These are phyloP conservation scores for Lipomyces oligophaga DNA, from an alignment of 805 yeast species.

Conservation along the genomic window DNA sequence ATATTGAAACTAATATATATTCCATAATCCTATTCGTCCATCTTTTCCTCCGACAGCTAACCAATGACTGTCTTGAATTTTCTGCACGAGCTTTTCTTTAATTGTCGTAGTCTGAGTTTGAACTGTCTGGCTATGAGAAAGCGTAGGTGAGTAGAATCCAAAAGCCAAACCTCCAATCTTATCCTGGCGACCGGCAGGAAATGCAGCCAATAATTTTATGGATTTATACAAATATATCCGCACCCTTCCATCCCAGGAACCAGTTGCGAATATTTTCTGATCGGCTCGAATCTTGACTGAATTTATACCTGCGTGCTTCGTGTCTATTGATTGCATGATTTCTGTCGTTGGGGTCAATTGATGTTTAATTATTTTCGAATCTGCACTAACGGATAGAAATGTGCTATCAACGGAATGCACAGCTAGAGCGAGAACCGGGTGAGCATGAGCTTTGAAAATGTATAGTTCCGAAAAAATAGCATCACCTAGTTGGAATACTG, in stretches of 20 bases:
- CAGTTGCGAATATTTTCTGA: slow-evolving; percentile 32
- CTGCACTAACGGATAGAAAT: slow-evolving; percentile 38
- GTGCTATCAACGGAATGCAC: slow-evolving; percentile 24
- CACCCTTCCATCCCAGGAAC: slow-evolving; percentile 44
- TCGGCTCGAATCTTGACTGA: slow-evolving; percentile 32
- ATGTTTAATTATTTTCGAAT: slow-evolving; percentile 35
- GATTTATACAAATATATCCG: slow-evolving; percentile 34
- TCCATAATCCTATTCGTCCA: slow-evolving; percentile 48
- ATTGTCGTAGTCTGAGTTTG: slow-evolving; percentile 3
- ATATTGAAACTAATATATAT: slow-evolving; percentile 19
- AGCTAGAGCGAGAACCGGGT: slow-evolving; percentile 33
- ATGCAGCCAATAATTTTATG: slow-evolving; percentile 36
- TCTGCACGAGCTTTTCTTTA: no score
- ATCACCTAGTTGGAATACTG: slow-evolving; percentile 33
- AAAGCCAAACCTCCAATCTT: slow-evolving; percentile 34
- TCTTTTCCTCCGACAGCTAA: slow-evolving; percentile 54
- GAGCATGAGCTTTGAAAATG: slow-evolving; percentile 32
- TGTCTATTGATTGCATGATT: slow-evolving; percentile 8
- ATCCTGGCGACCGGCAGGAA: slow-evolving; percentile 34
- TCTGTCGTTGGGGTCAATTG: slow-evolving; percentile 16
- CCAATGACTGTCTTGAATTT: slow-evolving; percentile 30
- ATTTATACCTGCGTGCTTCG: slow-evolving; percentile 36
- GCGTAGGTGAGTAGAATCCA: slow-evolving; percentile 3
- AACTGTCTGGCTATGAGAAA: neutral
- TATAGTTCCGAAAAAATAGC: slow-evolving; percentile 12